These are phyloP conservation scores for slime mould (Dictyostelium discoideum) DNA, from an alignment of 78 protist species.

Conservation along the genomic window DNA sequence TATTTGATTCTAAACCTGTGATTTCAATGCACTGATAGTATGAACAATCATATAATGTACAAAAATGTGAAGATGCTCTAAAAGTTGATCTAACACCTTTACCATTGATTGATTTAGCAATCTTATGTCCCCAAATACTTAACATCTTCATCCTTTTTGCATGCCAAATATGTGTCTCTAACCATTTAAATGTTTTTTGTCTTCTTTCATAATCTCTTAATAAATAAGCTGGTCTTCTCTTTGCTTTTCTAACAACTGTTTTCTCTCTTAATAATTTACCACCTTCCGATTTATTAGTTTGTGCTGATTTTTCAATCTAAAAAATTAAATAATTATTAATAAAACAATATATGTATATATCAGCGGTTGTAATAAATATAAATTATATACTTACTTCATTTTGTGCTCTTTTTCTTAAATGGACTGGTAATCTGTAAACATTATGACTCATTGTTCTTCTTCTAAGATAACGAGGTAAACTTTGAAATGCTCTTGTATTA, in stretches of 20 bases:
- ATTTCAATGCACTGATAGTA: slow-evolving; percentile 52
- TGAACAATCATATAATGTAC: slow-evolving; percentile 58
- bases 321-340: no score
- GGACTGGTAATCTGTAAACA: slow-evolving; percentile 76
- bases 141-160: slow-evolving; percentile 88
- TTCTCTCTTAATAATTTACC: slow-evolving; percentile 1
- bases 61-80: slow-evolving; percentile 58
- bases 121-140: slow-evolving; percentile 70
- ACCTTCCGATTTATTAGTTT: background rate
- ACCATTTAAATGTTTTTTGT: slow-evolving; percentile 82
- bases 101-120: slow-evolving; percentile 39
- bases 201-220: slow-evolving; percentile 45
- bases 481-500: slow-evolving; percentile 83
- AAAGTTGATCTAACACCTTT: slow-evolving; percentile 63
- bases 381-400: slow-evolving; percentile 27
- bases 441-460: slow-evolving; percentile 90
- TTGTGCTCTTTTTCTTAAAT: slow-evolving; percentile 74
- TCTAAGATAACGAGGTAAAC: slow-evolving; percentile 87
- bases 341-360: background rate
- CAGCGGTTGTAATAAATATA: background rate
- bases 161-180: slow-evolving; percentile 93
- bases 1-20: background rate
- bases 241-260: slow-evolving; percentile 24
- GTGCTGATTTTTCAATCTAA: slow-evolving; percentile 41
- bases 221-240: slow-evolving; percentile 70